Evolutionary conservation across 2,329 filamentous ascomycete species (phyloP).

Genomic region (Malbranchea cinnamomea): DNA sequence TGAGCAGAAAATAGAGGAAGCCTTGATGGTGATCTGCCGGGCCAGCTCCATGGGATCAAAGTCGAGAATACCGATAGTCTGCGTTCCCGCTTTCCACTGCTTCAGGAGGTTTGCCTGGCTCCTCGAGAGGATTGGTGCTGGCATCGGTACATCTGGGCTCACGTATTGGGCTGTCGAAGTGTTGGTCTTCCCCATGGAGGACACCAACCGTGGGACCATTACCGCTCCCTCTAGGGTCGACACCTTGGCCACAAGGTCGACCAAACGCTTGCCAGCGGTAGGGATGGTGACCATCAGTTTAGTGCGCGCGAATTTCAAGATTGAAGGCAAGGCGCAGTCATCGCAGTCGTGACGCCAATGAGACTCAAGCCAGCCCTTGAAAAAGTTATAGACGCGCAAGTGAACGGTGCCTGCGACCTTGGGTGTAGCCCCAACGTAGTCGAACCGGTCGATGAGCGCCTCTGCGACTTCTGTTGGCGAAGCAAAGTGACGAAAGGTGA

Average conservation of each 20-base stretch:
- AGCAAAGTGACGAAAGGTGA: slow-evolving; percentile 89
- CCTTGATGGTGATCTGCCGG: slow-evolving; percentile 80
- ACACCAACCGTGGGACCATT: slow-evolving; percentile 70
- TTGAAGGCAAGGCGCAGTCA: slow-evolving; percentile 56
- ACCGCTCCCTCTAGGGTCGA: slow-evolving; percentile 53
- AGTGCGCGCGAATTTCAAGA: slow-evolving; percentile 64
- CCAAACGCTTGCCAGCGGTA: slow-evolving; percentile 62
- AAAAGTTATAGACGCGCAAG: slow-evolving; percentile 83
- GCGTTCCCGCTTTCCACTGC: slow-evolving; percentile 59
- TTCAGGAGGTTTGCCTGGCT: slow-evolving; percentile 59
- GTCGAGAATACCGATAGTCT: slow-evolving; percentile 61
- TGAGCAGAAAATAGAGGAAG: slow-evolving; percentile 79
- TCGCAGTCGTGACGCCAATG: slow-evolving; percentile 84
- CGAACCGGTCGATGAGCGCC: slow-evolving; percentile 76
- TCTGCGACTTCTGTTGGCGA: slow-evolving; percentile 65
- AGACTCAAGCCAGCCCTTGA: slow-evolving; percentile 94
- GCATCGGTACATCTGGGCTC: slow-evolving; percentile 55
- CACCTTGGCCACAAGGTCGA: slow-evolving; percentile 68
- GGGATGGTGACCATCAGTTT: slow-evolving; percentile 56
- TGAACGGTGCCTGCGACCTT: slow-evolving; percentile 66
- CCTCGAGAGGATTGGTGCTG: slow-evolving; percentile 55
- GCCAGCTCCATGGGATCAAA: slow-evolving; percentile 86
- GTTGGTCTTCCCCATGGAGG: slow-evolving; percentile 77
- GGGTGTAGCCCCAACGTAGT: slow-evolving; percentile 70
- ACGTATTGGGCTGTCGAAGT: slow-evolving; percentile 58